phyloP scores from a whole-genome alignment of 345 rosid genomes.

The Trapa incisa region DNA sequence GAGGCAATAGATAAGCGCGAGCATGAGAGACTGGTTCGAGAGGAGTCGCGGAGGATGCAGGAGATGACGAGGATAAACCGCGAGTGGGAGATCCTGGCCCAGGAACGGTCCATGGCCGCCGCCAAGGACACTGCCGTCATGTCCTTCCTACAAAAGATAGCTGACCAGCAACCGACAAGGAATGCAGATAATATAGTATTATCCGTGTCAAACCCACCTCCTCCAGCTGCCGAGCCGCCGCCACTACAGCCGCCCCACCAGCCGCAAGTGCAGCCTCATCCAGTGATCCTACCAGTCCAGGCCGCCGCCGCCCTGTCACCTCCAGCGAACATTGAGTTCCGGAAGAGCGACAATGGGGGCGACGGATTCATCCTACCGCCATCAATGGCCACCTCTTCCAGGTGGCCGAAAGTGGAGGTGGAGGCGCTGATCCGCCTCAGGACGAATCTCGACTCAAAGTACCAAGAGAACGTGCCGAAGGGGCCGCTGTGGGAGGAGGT shows the following conservation, averaged over 20 bases:
- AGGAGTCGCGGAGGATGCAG: slow-evolving; percentile 62
- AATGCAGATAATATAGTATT: not conserved
- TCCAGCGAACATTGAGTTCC: slow-evolving; percentile 10
- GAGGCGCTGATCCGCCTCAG: slow-evolving; percentile 57
- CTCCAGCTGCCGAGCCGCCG: not conserved
- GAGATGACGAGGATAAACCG: slow-evolving; percentile 43
- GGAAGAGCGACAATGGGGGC: slow-evolving; percentile 14
- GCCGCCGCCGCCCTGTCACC: slow-evolving; percentile 2
- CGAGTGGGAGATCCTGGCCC: slow-evolving; percentile 50
- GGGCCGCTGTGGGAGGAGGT: slow-evolving; percentile 92
- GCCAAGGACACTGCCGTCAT: slow-evolving; percentile 73
- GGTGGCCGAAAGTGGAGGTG: slow-evolving; percentile 85
- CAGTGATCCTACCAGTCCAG: not conserved
- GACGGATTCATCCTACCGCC: slow-evolving; percentile 19
- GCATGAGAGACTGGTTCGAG: slow-evolving; percentile 47
- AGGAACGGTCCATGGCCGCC: slow-evolving; percentile 58
- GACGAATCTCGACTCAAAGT: slow-evolving; percentile 43
- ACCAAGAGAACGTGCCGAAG: slow-evolving; percentile 52
- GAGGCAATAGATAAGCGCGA: slow-evolving; percentile 58
- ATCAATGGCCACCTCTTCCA: slow-evolving; percentile 29
- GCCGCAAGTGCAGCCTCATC: not conserved
- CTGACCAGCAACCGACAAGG: slow-evolving; percentile 25
- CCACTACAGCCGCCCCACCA: not conserved
- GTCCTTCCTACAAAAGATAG: slow-evolving; percentile 62
- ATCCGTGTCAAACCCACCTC: not conserved